Base-by-base conservation (phyloP, 2,329 filamentous ascomycete species). In the Orbilia javanica region DNA sequence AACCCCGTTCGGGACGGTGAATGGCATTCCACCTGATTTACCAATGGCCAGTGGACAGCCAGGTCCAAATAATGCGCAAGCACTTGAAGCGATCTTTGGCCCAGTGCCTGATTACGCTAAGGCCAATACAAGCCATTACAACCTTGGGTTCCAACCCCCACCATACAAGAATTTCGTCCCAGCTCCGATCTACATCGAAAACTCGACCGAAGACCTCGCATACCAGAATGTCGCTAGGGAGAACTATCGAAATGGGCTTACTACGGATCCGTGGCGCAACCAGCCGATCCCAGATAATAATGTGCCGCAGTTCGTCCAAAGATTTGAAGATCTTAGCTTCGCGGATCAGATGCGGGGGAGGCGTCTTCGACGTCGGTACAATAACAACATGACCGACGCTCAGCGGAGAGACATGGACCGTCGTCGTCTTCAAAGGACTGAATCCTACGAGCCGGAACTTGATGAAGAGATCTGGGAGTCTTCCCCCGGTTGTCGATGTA, bases 81-180 rank as follows among this genome's bases (percentile, higher is more conserved):
- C 22, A 13, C 25, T 52, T 11, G 25, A 29, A 7, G 27, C 22
- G 15, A 53, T 53, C 25, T 53, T 60, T n/a, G 34, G 34, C 1
- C 34, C 31, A 42, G 25, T 20, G 8, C 55, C 55, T 11, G 20
- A 20, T 15, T 60, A 60, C 20, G 34, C n/a, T 11, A 60, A 31
- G 0, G 55, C 55, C 20, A 60, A 60, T 42, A 60, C 55, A 3
- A 60, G 55, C 10, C 55, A 60, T n/a, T 27, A 7, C 18, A 39
- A 60, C 18, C 55, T 60, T 18, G 34, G 34, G 5, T 60, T 25
- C n/a, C 1, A 15, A 3, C 55, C 55, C 27, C 55, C 55, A 27
- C 34, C 34, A 13, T 60, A 60, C 4, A 60, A 20, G 34, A 22
- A 60, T 8, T 60, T 60, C 34, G 34, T 60, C 20, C 55, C 34